Evolutionary conservation across 805 yeast species (phyloP).

Genomic region (Nakazawaea populi): DNA sequence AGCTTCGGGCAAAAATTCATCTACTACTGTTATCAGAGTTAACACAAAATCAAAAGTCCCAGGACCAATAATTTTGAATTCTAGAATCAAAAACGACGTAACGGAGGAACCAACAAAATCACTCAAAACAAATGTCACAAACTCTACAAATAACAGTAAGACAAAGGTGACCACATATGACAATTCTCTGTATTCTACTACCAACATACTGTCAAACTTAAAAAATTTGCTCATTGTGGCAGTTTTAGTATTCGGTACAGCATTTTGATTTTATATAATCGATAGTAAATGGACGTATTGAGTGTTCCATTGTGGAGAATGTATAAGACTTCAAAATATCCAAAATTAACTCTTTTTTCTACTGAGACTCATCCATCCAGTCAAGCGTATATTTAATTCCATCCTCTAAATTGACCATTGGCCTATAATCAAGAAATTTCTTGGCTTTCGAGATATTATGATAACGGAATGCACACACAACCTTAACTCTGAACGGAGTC

Average conservation of each 20-base stretch:
- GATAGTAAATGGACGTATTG: too few relatives aligned
- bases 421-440: constrained; percentile 66
- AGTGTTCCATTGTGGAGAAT: too few relatives aligned
- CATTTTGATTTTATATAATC: too few relatives aligned
- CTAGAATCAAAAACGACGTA: constrained; percentile 6
- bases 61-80: constrained; percentile 5
- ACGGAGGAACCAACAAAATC: background rate
- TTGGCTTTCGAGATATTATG: constrained; percentile 91
- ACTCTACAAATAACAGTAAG: background rate
- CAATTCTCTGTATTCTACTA: background rate
- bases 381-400: constrained; percentile 77
- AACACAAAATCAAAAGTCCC: constrained; percentile 2
- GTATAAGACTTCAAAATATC: too few relatives aligned
- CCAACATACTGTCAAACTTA: background rate
- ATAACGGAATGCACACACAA: constrained; percentile 90
- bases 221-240: background rate
- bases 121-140: background rate
- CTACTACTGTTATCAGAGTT: background rate
- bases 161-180: constrained; percentile 1
- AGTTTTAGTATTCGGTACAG: background rate
- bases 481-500: constrained; percentile 90
- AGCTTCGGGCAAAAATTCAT: background rate
- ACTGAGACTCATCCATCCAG: constrained; percentile 74
- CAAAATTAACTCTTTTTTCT: background rate
- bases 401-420: constrained; percentile 69